Base-by-base conservation (phyloP, 208 protist species). In the Plasmodiophora brassicae region DNA sequence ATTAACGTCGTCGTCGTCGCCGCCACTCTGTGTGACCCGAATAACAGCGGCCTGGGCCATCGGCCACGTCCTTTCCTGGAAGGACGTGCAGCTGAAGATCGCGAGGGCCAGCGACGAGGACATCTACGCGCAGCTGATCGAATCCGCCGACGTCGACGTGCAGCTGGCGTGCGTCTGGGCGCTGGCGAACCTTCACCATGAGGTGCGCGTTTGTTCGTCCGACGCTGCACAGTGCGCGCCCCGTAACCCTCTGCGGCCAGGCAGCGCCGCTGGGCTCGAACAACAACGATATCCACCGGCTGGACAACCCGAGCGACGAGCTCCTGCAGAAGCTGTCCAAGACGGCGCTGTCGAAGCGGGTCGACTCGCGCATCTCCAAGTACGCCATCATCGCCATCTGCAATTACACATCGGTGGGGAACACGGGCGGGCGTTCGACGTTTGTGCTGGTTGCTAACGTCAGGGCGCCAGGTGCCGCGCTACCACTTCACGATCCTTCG, bases 61-160 rank as follows among this genome's bases (percentile, higher is more conserved):
- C 5, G 65, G 65, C 32, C 65, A 78, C n/a, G 41, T 78, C 41
- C 41, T 78, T 14, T 78, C 65, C 5, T 78, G 32, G 5, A 78
- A 78, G n/a, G 65, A 78, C 20, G 65, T 78, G 32, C 65, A 78
- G n/a, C n/a, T 78, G 65, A 78, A 78, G 65, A 78, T 78, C n/a
- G 65, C 65, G 20, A n/a, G 65, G n/a, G 65, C 65, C 65, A 78
- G 65, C n/a, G 65, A 78, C 10, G 65, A 78, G 32, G 65, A 78
- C 65, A 78, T 78, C 20, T 78, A 36, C 65, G 65, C 65, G 5
- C 65, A 78, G 65, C n/a, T 78, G 5, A 32, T 78, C 65, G 65
- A 78, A 78, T 78, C 65, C 10, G 65, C 65, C 10, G 65, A 78
- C n/a, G 65, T 78, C n/a, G 65, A 78, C 41, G 65, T 78, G 10